Conservation (phyloP, 306 rosid species). For the Begonia peltatifolia region DNA sequence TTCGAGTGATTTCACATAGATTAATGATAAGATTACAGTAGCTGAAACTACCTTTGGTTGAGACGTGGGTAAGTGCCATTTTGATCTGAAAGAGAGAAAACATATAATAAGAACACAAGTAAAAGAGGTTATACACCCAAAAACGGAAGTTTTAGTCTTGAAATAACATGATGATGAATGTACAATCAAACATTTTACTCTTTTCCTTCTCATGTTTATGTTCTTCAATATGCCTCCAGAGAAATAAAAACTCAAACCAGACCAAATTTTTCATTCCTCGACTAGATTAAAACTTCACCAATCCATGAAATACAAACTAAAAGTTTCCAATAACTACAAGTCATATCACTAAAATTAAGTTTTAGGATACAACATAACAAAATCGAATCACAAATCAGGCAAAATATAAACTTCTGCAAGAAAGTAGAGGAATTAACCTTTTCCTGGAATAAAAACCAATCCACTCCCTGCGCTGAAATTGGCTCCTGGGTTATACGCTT, state of each 20-base stretch:
- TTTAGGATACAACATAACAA: neutral
- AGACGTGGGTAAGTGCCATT: conserved; percentile 31
- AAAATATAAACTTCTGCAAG: neutral
- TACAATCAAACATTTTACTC: no score
- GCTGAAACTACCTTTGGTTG: conserved; percentile 30
- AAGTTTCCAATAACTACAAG: no score
- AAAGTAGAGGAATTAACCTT: conserved; percentile 27
- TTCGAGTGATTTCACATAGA: neutral
- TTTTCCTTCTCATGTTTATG: no score
- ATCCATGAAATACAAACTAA: no score
- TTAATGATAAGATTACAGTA: no score
- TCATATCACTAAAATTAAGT: no score
- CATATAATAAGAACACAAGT: neutral
- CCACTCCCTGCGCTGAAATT: conserved; percentile 34
- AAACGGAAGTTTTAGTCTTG: no score
- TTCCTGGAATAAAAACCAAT: conserved; percentile 42
- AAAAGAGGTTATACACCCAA: neutral
- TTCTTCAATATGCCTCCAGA: no score
- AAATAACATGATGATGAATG: no score
- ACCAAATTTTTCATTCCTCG: no score
- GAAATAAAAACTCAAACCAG: no score
- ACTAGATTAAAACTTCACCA: no score
- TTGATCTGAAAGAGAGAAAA: conserved; percentile 30
- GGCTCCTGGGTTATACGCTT: conserved; percentile 33
- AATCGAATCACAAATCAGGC: neutral